Conservation (phyloP, 2,329 filamentous ascomycete species). For the Sclerotinia glacialis region DNA sequence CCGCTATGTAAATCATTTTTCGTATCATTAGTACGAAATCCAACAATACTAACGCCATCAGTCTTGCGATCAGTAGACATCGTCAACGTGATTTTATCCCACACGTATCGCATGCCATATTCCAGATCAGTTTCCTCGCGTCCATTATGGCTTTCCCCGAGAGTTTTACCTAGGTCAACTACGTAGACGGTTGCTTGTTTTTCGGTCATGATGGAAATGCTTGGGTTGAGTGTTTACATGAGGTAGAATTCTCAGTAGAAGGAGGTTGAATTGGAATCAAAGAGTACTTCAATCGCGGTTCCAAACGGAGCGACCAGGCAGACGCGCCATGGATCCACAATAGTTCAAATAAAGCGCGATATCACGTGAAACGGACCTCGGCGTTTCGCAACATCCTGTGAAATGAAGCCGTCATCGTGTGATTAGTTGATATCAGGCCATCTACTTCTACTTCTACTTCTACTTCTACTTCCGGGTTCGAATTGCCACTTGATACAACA, state of each 20-base stretch:
- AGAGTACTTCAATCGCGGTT: neutral
- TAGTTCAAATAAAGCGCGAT: neutral
- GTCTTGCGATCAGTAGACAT: constrained; percentile 69
- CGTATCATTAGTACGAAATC: constrained; percentile 76
- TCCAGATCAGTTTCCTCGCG: constrained; percentile 79
- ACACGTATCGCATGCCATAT: constrained; percentile 87
- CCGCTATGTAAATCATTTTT: constrained; percentile 56
- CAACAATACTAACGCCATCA: constrained; percentile 73
- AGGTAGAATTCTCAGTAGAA: neutral
- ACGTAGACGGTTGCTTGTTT: constrained; percentile 95
- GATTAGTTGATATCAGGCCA: constrained; percentile 4
- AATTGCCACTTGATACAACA: neutral
- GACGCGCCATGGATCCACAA: constrained; percentile 8
- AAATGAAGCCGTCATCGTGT: constrained; percentile 12
- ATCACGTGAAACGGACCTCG: constrained; percentile 19
- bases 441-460: too few species aligned
- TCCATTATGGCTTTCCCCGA: constrained; percentile 69
- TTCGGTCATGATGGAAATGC: constrained; percentile 64
- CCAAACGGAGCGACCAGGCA: constrained; percentile 5
- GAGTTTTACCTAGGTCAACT: constrained; percentile 82
- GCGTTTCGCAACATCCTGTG: neutral
- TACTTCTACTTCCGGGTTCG: neutral
- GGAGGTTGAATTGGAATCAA: neutral
- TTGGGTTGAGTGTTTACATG: neutral
- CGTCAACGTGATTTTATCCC: constrained; percentile 83